Conservation (phyloP, 441 rosid species). For the Erysimum cheiri region DNA sequence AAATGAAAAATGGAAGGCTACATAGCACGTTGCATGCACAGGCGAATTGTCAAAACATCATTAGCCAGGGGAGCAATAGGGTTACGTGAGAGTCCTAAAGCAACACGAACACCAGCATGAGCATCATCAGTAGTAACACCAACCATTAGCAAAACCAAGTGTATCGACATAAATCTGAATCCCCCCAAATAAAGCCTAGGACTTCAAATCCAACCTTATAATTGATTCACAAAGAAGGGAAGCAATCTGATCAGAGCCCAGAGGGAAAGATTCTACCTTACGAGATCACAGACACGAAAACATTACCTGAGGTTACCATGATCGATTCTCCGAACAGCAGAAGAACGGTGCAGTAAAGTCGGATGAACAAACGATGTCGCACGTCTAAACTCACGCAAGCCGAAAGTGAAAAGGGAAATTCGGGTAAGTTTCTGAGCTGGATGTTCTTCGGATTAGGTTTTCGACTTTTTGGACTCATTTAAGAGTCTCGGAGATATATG, state of each 20-base stretch:
- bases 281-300: neutral
- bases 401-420: neutral
- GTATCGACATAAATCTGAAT: neutral
- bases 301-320: conserved; percentile 12
- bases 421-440: neutral
- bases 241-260: conserved; percentile 29
- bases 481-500: neutral
- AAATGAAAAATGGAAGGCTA: conserved; percentile 41
- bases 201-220: conserved; percentile 19
- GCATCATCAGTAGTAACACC: conserved; percentile 42
- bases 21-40: conserved; percentile 53
- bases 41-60: conserved; percentile 58
- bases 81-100: conserved; percentile 38
- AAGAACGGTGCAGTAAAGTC: conserved; percentile 31
- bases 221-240: conserved; percentile 26
- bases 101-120: conserved; percentile 30
- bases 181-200: conserved; percentile 19
- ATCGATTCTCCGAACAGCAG: conserved; percentile 12
- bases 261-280: neutral
- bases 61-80: conserved; percentile 42
- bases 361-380: conserved; percentile 38
- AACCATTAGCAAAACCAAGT: conserved; percentile 42
- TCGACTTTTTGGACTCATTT: neutral
- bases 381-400: conserved; percentile 34
- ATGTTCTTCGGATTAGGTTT: neutral